Evolutionary conservation across 1,284 basidiomycete genomes (phyloP), one percentile per base, ranked within the genome.

Genomic region (Stereum hirsutum): DNA sequence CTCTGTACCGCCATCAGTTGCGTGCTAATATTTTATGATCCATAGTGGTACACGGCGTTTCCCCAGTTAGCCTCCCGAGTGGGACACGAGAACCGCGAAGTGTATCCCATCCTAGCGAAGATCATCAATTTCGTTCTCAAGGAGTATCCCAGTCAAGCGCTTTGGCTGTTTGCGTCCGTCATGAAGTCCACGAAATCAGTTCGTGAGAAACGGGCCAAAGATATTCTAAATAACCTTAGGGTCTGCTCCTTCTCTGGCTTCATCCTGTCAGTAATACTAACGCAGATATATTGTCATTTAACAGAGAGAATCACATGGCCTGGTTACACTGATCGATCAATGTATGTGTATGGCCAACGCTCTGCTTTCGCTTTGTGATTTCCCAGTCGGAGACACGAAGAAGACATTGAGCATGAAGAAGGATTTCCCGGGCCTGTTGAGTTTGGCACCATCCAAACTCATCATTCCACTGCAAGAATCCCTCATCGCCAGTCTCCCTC

Each of bases 51-150:
- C 51, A 95, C 89, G 0, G 94, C 94, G 0, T 93, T 98, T 51
- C 93, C 96, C 6, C 96, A 99, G 68, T 88, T 99, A 46, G 89
- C 96, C 8, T 99, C 96, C 20, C 81, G 96, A 7, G 87, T 99
- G 27, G 87, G 85, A 15, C 91, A 98, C 54, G 66, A 64, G 14
- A 87, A 90, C 54, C 55, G 65, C n/a, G 70, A 70, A 1, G 85
- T 94, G 2, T 87, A 78, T 57, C 60, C 60, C 0, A 64, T 81
- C 12, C 65, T 99, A 14, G 70, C 78, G 2, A 68, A 64, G 44
- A 75, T 99, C 31, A 90, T 99, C 49, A 63, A 69, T 8, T 67
- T 62, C 15, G 89, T 98, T 31, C 72, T 99, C 11, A 63, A 72
- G 42, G 78, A 81, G 43, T 95, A 93, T 58, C 94, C 96, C 4